phyloP scores from a whole-genome alignment of 495 filamentous ascomycete genomes.

The Collariella sp. region DNA sequence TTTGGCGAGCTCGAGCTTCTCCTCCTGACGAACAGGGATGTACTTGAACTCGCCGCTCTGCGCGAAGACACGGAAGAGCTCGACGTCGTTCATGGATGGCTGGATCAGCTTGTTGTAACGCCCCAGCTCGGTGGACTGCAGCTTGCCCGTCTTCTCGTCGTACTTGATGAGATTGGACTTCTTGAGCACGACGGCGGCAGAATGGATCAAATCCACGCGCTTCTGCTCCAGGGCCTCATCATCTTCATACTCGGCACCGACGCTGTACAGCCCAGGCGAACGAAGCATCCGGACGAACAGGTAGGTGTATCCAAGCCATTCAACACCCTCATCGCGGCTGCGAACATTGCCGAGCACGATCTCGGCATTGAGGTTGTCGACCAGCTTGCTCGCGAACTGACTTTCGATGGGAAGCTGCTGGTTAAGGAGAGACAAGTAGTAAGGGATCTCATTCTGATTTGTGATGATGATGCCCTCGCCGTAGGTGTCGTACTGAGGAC shows the following conservation, averaged over 20 bases:
- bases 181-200: conserved; percentile 80
- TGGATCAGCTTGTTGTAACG: conserved; percentile 94
- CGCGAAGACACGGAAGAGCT: conserved; percentile 95
- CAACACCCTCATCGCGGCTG: conserved; percentile 86
- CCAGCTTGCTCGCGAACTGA: conserved; percentile 85
- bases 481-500: conserved; percentile 94
- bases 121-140: conserved; percentile 89
- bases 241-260: conserved; percentile 89
- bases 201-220: conserved; percentile 91
- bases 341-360: conserved; percentile 93
- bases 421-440: conserved; percentile 92
- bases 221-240: conserved; percentile 91
- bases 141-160: conserved; percentile 81
- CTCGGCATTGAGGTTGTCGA: conserved; percentile 96
- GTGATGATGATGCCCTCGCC: conserved; percentile 99
- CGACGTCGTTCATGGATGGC: conserved; percentile 80
- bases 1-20: conserved; percentile 93
- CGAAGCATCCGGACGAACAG: conserved; percentile 96
- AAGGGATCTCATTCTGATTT: conserved; percentile 86
- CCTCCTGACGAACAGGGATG: conserved; percentile 93
- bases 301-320: conserved; percentile 98
- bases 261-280: conserved; percentile 90
- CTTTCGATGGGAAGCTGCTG: conserved; percentile 97
- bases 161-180: conserved; percentile 86
- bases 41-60: conserved; percentile 99